Conservation (phyloP, 2,329 filamentous ascomycete species). For the Colletotrichum sublineola region DNA sequence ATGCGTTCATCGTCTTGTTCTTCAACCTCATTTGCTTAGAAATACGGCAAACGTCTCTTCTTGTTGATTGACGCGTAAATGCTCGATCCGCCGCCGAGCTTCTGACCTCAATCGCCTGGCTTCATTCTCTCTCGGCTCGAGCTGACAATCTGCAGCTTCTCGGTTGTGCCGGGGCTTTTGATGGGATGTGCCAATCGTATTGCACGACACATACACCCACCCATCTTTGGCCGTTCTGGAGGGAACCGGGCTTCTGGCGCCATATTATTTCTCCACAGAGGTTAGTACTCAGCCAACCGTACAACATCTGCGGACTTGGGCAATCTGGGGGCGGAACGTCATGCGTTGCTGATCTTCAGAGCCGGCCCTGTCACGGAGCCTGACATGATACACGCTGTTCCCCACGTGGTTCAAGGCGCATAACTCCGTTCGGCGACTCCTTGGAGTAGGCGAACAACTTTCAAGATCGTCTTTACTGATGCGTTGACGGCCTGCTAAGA, state of each 20-base stretch:
- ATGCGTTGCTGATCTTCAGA: slow-evolving; percentile 26
- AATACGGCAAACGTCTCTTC: background rate
- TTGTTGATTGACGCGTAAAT: slow-evolving; percentile 35
- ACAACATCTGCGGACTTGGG: slow-evolving; percentile 26
- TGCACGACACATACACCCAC: background rate
- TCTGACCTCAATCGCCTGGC: background rate
- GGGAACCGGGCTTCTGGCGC: slow-evolving; percentile 13
- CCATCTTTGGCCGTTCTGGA: background rate
- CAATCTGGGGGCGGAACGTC: slow-evolving; percentile 33
- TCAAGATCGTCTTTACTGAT: background rate
- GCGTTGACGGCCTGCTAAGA: background rate
- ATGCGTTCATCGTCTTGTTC: slow-evolving; percentile 11
- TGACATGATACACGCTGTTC: slow-evolving; percentile 2
- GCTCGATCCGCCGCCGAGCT: background rate
- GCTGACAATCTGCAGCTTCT: slow-evolving; percentile 3
- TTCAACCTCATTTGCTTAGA: background rate
- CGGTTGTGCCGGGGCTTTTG: background rate
- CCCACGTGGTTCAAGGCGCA: background rate
- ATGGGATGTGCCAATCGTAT: background rate
- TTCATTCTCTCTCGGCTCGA: slow-evolving; percentile 1
- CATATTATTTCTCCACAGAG: background rate
- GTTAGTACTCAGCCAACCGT: slow-evolving; percentile 14
- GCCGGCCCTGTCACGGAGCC: slow-evolving; percentile 18
- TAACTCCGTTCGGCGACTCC: background rate
- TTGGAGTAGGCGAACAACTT: background rate